These are phyloP conservation scores for Helichrysum umbraculigerum DNA, from an alignment of 129 eudicot species.

Conservation along the genomic window DNA sequence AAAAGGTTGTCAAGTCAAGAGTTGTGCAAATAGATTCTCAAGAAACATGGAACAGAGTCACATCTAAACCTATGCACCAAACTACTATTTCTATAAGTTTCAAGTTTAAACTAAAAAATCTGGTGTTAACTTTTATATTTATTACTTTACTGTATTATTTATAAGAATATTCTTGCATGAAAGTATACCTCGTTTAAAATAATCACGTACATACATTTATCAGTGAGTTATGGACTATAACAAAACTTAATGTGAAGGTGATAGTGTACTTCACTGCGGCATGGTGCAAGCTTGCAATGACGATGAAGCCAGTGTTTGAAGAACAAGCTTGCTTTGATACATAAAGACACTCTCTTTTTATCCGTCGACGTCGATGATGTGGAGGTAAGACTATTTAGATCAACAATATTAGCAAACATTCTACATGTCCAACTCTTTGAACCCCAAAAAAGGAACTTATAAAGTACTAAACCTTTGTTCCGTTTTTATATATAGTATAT, in stretches of 20 bases:
- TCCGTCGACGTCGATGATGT: conserved; percentile 57
- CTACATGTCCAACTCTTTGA: not conserved
- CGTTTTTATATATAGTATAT: not conserved
- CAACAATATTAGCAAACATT: not conserved
- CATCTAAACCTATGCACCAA: conserved; percentile 41
- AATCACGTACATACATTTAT: too few species aligned
- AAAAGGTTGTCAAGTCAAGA: conserved; percentile 34
- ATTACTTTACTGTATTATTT: too few species aligned
- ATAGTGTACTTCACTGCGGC: conserved; percentile 54
- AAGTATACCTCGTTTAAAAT: too few species aligned
- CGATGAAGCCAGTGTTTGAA: conserved; percentile 51
- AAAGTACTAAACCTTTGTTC: not conserved
- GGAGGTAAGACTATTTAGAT: conserved; percentile 39
- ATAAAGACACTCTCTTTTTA: conserved; percentile 45
- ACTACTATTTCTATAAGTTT: conserved; percentile 49
- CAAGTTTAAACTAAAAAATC: not conserved
- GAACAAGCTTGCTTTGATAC: conserved; percentile 49
- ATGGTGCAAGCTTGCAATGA: conserved; percentile 67
- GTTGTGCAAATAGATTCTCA: conserved; percentile 53
- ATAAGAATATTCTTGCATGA: too few species aligned
- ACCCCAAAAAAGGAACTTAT: not conserved
- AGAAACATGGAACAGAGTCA: conserved; percentile 43
- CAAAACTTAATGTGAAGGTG: conserved; percentile 32
- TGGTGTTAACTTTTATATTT: not conserved
- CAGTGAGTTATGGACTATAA: not conserved